Conservation (phyloP, 495 filamentous ascomycete genomes). For the Aspergillus conjunctus region DNA sequence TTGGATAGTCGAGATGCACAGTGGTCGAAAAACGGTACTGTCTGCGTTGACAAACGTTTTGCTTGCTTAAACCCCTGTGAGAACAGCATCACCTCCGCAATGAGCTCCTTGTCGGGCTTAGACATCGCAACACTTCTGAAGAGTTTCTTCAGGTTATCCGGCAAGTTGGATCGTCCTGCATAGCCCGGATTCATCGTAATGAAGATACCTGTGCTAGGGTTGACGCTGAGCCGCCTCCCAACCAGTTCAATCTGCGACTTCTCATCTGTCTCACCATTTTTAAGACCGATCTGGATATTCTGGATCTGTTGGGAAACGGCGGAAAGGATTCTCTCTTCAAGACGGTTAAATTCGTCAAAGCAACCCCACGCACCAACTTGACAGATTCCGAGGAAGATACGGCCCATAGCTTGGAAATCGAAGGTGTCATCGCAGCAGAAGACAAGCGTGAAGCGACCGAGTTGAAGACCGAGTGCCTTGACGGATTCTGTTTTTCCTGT, state of each 20-base stretch:
- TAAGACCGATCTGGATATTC: slow-evolving; percentile 95
- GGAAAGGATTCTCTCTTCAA: slow-evolving; percentile 95
- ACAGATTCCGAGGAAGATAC: slow-evolving; percentile 98
- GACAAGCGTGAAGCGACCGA: slow-evolving; percentile 95
- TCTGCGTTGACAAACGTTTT: slow-evolving; percentile 87
- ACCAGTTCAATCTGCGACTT: slow-evolving; percentile 90
- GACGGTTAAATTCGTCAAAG: slow-evolving; percentile 98
- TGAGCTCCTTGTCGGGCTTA: slow-evolving; percentile 98
- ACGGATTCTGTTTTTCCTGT: slow-evolving; percentile 99
- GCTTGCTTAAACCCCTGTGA: slow-evolving; percentile 98
- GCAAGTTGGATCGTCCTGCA: slow-evolving; percentile 94
- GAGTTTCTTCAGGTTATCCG: slow-evolving; percentile 98
- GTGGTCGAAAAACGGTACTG: slow-evolving; percentile 95
- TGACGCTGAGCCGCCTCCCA: slow-evolving; percentile 82
- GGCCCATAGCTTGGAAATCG: slow-evolving; percentile 99
- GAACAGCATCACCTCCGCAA: slow-evolving; percentile 99
- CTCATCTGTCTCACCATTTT: slow-evolving; percentile 73
- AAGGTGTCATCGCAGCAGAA: slow-evolving; percentile 99
- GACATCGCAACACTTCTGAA: slow-evolving; percentile 99
- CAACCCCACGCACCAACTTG: slow-evolving; percentile 99
- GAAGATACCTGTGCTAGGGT: slow-evolving; percentile 94
- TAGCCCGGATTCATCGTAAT: slow-evolving; percentile 99
- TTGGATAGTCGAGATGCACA: slow-evolving; percentile 81
- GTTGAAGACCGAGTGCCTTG: slow-evolving; percentile 93
- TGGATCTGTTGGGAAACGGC: slow-evolving; percentile 98